Evolutionary conservation across 306 rosid species (phyloP).

Genomic region (Dalbergia cochinchinensis): DNA sequence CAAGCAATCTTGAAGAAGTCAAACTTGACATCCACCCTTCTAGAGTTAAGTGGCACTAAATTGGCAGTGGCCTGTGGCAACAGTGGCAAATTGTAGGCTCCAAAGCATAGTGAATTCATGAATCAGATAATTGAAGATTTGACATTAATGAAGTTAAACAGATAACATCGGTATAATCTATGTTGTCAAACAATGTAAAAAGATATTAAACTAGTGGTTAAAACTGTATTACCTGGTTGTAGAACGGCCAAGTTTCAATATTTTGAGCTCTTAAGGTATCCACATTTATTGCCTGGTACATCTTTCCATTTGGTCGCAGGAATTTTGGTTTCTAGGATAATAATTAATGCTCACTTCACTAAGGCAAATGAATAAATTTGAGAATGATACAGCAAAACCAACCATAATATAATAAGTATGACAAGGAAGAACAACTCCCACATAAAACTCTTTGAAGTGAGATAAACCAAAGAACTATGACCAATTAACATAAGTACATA

Average conservation of each 20-base stretch:
- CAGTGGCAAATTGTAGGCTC: slow-evolving; percentile 14
- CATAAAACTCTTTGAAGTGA: not conserved
- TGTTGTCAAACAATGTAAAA: not conserved
- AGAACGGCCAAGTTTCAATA: slow-evolving; percentile 89
- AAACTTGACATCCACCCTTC: slow-evolving; percentile 85
- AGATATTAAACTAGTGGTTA: not conserved
- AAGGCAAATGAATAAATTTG: not conserved
- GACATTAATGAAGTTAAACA: not conserved
- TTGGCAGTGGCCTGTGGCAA: slow-evolving; percentile 82
- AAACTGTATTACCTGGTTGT: slow-evolving; percentile 71
- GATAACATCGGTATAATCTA: slow-evolving; percentile 3
- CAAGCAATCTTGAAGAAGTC: slow-evolving; percentile 84
- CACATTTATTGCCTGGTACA: slow-evolving; percentile 82
- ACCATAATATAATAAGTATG: too few species aligned
- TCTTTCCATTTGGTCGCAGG: slow-evolving; percentile 72
- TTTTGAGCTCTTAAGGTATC: slow-evolving; percentile 89
- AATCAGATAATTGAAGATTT: not conserved
- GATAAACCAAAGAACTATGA: not conserved
- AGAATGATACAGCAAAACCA: too few species aligned
- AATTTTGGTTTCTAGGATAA: slow-evolving; percentile 73
- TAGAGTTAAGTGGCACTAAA: slow-evolving; percentile 83
- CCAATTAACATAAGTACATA: not conserved
- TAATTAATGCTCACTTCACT: slow-evolving; percentile 4
- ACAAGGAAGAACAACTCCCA: too few species aligned
- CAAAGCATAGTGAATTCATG: slow-evolving; percentile 10